Base-by-base conservation (phyloP, 352 stramenopile genomes). In the Globisporangium nagaii region DNA sequence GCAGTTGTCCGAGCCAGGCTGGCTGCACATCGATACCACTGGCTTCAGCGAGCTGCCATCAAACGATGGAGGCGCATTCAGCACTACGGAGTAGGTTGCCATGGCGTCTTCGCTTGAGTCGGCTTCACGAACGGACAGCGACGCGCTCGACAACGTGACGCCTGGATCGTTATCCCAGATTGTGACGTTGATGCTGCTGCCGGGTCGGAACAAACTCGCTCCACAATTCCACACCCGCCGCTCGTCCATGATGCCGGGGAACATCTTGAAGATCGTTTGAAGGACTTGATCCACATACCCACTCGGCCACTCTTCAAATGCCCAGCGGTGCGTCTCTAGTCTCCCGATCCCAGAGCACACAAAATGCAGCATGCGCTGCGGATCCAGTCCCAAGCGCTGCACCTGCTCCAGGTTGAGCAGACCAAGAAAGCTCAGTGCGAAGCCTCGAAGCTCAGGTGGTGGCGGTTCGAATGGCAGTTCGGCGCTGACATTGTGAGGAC, bases 101-200 rank as follows among this genome's bases (percentile, higher is more conserved):
- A 40, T 44, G 10, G 13, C 59, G 1, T 58, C 40, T 1, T 51
- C 52, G 20, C 20, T 47, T 15, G 20, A 19, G 2, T 2, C 24
- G 15, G 40, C 56, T 58, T 90, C 79, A 5, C 13, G 39, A 8
- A 92, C 65, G 17, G 60, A 43, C 9, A 92, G 44, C 3, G 35
- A 34, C 10, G 50, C 6, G 4, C 44, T 67, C 2, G 81, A 90
- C 2, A 90, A 44, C 5, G 81, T 92, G 11, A 92, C 58, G 3
- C 79, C 79, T 7, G 79, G 66, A 20, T 92, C 81, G 37, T 92
- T 92, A 42, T 92, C 81, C 79, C 79, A 86, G n/a, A 90, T 64
- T 25, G 62, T 92, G 27, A 90, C 70, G 28, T 75, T 64, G 27
- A 90, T 65, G 15, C 43, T 72, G 45, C 49, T 78, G 7, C 32